phyloP scores from a whole-genome alignment of 2,329 filamentous ascomycete genomes.

The Coleophoma cylindrospora region DNA sequence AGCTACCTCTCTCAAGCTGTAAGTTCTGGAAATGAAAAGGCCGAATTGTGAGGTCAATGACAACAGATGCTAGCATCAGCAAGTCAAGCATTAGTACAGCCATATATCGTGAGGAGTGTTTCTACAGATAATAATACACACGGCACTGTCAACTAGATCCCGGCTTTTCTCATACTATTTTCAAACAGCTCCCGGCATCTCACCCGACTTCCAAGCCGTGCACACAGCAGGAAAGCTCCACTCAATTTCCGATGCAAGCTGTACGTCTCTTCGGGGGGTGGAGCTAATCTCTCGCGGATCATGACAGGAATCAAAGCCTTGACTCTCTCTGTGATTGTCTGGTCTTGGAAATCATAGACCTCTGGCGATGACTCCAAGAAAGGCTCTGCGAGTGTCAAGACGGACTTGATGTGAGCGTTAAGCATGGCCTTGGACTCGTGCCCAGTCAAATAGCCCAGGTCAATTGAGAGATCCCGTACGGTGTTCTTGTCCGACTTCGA shows the following conservation, averaged over 20 bases:
- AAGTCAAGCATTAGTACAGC: too few species aligned
- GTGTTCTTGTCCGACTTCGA: slow-evolving; percentile 60
- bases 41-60: too few species aligned
- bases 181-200: slow-evolving; percentile 76
- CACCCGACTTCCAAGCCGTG: slow-evolving; percentile 77
- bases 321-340: slow-evolving; percentile 95
- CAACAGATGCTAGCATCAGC: too few species aligned
- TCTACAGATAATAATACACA: slow-evolving; percentile 2
- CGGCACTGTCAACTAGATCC: slow-evolving; percentile 1
- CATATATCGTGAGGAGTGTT: too few species aligned
- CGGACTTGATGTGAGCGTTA: slow-evolving; percentile 81
- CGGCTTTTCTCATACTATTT: slow-evolving; percentile 25
- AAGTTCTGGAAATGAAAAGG: too few species aligned
- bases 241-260: slow-evolving; percentile 91
- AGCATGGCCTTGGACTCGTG: slow-evolving; percentile 82
- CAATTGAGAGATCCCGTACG: slow-evolving; percentile 64
- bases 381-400: slow-evolving; percentile 87
- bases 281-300: slow-evolving; percentile 81
- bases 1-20: too few species aligned
- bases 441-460: slow-evolving; percentile 88
- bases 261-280: slow-evolving; percentile 96
- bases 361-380: slow-evolving; percentile 73
- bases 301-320: slow-evolving; percentile 86
- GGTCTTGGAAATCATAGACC: slow-evolving; percentile 85
- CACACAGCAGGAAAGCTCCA: slow-evolving; percentile 90